Evolutionary conservation across 164 flowering plant species (phyloP).

Genomic region (Piper betle): DNA sequence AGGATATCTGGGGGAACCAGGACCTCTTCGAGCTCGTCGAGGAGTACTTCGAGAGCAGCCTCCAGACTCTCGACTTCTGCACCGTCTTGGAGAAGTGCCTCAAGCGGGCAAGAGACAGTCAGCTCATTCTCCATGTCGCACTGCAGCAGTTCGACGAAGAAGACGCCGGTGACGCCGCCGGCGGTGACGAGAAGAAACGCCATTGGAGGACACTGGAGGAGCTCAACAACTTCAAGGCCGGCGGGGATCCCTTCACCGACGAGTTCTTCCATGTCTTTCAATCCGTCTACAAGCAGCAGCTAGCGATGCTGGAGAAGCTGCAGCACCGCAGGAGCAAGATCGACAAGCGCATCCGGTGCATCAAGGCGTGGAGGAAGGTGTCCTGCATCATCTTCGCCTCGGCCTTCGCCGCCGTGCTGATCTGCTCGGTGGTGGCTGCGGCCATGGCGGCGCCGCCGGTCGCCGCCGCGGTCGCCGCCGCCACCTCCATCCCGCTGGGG

Average conservation of each 20-base stretch:
- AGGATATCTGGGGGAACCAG: slow-evolving; percentile 57
- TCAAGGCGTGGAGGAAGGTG: slow-evolving; percentile 57
- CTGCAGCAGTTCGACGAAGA: slow-evolving; percentile 47
- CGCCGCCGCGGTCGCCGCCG: slow-evolving; percentile 63
- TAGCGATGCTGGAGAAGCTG: slow-evolving; percentile 45
- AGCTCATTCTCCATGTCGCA: slow-evolving; percentile 46
- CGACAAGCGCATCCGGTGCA: slow-evolving; percentile 46
- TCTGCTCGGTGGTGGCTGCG: slow-evolving; percentile 82
- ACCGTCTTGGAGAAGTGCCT: slow-evolving; percentile 53
- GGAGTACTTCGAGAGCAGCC: slow-evolving; percentile 67
- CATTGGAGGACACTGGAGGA: slow-evolving; percentile 38
- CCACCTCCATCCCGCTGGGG: slow-evolving; percentile 66
- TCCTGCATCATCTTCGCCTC: slow-evolving; percentile 55
- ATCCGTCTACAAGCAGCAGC: slow-evolving; percentile 44
- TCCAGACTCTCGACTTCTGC: slow-evolving; percentile 63
- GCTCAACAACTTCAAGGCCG: slow-evolving; percentile 42
- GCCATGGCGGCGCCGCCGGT: slow-evolving; percentile 78
- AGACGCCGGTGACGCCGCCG: slow-evolving; percentile 10
- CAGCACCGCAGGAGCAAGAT: slow-evolving; percentile 42
- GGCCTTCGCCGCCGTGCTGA: slow-evolving; percentile 50
- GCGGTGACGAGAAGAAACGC: slow-evolving; percentile 3
- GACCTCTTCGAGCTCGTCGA: slow-evolving; percentile 54
- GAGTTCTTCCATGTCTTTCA: slow-evolving; percentile 48
- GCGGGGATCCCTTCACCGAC: slow-evolving; percentile 57
- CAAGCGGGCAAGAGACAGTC: slow-evolving; percentile 52